A percentile compares a stretch with the other conserved stretches of the same genome.
Conservation (phyloP, 2,329 filamentous ascomycete genomes). For the Aspergillus nomiae region DNA sequence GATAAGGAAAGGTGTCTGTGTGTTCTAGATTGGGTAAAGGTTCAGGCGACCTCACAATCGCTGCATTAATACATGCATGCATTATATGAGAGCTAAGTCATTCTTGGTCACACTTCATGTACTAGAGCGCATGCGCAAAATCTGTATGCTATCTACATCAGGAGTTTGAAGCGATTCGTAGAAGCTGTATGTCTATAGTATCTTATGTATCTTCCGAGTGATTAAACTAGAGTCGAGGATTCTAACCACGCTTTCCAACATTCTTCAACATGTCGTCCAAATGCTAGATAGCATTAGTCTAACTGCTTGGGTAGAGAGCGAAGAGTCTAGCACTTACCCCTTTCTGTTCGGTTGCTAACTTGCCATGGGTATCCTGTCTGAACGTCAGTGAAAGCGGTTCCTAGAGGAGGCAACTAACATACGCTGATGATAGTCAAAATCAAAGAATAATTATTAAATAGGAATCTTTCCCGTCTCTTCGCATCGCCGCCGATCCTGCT, state of each 20-base stretch:
- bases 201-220: neutral
- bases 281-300: slow-evolving; percentile 33
- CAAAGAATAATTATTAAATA: slow-evolving; percentile 95
- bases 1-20: neutral
- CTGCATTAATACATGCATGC: neutral
- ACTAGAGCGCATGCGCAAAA: neutral
- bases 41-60: neutral
- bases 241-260: slow-evolving; percentile 32
- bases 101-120: neutral
- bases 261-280: slow-evolving; percentile 44
- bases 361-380: slow-evolving; percentile 48
- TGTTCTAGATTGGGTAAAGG: neutral
- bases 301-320: neutral
- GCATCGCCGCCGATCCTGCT: slow-evolving; percentile 75
- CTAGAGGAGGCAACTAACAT: slow-evolving; percentile 21
- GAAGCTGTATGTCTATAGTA: neutral
- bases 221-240: neutral
- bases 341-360: slow-evolving; percentile 68
- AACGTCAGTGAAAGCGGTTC: neutral
- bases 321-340: slow-evolving; percentile 35
- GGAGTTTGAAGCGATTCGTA: neutral
- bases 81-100: neutral
- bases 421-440: slow-evolving; percentile 88
- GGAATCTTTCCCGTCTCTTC: slow-evolving; percentile 80
- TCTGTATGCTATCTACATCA: neutral